Base-by-base conservation (phyloP, 1,284 basidiomycete genomes). In the Sanghuangporus weigelae region DNA sequence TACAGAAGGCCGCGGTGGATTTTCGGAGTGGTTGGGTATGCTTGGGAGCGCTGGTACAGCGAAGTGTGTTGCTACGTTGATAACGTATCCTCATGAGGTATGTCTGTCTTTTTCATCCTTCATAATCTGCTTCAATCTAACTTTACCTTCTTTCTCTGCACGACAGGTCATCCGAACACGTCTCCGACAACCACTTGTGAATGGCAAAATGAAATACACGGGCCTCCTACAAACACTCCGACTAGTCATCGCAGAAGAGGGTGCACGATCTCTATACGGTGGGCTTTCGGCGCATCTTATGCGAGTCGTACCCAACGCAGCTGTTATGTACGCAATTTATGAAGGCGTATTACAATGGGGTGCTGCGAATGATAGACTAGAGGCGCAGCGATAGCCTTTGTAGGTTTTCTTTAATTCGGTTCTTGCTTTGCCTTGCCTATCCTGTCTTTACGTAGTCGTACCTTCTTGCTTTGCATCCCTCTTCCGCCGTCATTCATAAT, bases 81-180 rank as follows among this genome's bases (percentile, higher is more conserved):
- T 98, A 71, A 98, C 96, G 1, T 98, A 98, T 78, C 96, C 96
- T 49, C 96, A 98, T 71, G 96, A 98, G 82, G 96, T 93, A 62
- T 59, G 79, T 74, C 63, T 38, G 57, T 49, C 23, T 12, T 54
- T 38, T 11, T 40, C 36, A 14, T 63, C 26, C 35, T 44, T 57
- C 26, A 31, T 31, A 31, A 31, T 59, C 48, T 5, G 31, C 40
- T 66, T 44, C 23, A 12, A 14, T 16, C 11, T 62, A 16, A 31
- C 35, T 42, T 53, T 63, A 2, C 4, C 5, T 0, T 36, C 7
- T 50, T 36, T 26, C 62, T 14, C 26, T 35, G 31, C 10, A 16
- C 1, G 44, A 7, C 62, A 93, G 92, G 93, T 98, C 3, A 78
- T 99, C 40, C 89, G 96, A 38, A 99, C 96, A 42, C 86, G 96